Evolutionary conservation across 805 yeast species (phyloP), one percentile per base, ranked within the genome.

Genomic region (Kuraishia molischiana): DNA sequence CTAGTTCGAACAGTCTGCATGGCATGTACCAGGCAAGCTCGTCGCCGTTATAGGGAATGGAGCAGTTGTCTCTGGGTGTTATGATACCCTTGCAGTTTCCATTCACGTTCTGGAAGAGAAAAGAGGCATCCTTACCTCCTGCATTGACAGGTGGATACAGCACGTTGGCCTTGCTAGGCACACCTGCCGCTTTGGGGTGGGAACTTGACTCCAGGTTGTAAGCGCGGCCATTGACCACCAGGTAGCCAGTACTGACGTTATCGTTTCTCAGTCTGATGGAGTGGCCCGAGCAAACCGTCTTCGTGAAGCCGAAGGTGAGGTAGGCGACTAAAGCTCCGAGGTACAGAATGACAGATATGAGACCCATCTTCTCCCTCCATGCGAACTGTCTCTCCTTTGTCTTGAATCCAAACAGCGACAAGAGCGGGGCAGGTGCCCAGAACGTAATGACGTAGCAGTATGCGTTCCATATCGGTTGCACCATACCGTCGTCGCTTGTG

Each of bases 21-120:
- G 98, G 97, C 80, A 89, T 86, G 61, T 92, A 92, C 95, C 96
- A 89, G 14, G 95, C 97, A 47, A 90, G 56, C 22, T 72, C 67
- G 19, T 73, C 78, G 30, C 62, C 67, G 39, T 72, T 66, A 43
- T 64, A 59, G 1, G 97, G 97, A 41, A 89, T 89, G 0, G 80
- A 49, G 48, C 84, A 72, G 51, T 79, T 72, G 3, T 62, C 72
- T 45, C 74, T 74, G 34, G 96, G 94, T 4, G 53, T 67, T 40
- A 92, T 81, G 37, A 89, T 61, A 28, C 77, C 79, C 56, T 76
- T 79, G 63, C 98, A 90, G 54, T 89, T 78, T 17, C 94, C 94
- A 54, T 87, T 87, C 33, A 87, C 95, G 56, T 87, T 87, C 58
- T 87, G 97, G 56, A 87, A 87, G 41, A 87, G 62, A 48, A 87